Percentiles rank a stretch among this genome's conserved stretches.
phyloP scores from a whole-genome alignment of 768 basidiomycete genomes.

The Mrakia gelida region DNA sequence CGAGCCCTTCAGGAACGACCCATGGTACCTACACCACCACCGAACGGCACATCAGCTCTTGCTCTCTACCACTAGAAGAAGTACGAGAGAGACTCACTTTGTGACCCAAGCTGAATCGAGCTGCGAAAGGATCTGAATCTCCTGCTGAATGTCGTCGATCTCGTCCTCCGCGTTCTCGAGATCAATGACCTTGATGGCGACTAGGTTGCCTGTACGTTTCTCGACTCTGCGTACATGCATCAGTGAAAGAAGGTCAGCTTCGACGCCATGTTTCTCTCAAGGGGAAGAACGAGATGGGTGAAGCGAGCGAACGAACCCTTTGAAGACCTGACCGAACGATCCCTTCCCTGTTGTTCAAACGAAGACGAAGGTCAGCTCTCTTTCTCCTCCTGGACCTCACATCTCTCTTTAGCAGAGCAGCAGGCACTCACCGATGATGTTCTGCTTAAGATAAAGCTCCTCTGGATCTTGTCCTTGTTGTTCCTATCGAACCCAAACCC shows the following conservation, averaged over 20 bases:
- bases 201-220: constrained; percentile 89
- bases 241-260: neutral
- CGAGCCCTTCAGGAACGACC: constrained; percentile 89
- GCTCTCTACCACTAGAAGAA: neutral
- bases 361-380: neutral
- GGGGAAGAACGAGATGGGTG: neutral
- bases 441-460: constrained; percentile 93
- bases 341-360: constrained; percentile 68
- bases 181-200: constrained; percentile 97
- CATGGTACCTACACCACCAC: constrained; percentile 68
- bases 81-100: constrained; percentile 59
- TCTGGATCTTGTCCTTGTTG: constrained; percentile 64
- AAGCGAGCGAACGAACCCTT: constrained; percentile 61
- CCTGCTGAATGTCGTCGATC: constrained; percentile 97
- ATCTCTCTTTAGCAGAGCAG: too few relatives aligned
- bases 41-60: neutral
- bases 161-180: constrained; percentile 98
- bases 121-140: constrained; percentile 96
- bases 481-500: neutral
- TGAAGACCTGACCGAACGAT: constrained; percentile 99
- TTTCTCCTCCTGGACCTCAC: too few relatives aligned
- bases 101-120: constrained; percentile 94
- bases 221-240: constrained; percentile 62
- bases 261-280: neutral
- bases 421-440: constrained; percentile 76